phyloP scores from a whole-genome alignment of 352 stramenopile genomes.

The Phytopythium helicoides region DNA sequence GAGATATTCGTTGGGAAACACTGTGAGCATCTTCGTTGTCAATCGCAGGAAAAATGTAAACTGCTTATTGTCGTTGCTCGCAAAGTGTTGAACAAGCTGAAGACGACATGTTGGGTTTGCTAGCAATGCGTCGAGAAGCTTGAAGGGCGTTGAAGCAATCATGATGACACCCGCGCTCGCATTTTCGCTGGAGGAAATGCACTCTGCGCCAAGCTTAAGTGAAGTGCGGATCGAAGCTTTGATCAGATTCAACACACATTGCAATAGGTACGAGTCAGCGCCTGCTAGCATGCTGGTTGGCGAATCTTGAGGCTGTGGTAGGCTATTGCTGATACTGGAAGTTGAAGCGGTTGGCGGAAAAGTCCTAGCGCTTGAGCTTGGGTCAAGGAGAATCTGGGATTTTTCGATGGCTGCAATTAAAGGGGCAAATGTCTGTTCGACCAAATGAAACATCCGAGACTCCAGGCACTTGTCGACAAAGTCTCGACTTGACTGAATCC shows the following conservation, averaged over 20 bases:
- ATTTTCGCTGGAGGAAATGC: conserved; percentile 34
- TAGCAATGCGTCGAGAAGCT: conserved; percentile 46
- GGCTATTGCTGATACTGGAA: conserved; percentile 4
- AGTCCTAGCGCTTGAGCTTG: neutral
- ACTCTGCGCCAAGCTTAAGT: conserved; percentile 65
- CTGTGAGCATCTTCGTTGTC: conserved; percentile 57
- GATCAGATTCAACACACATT: conserved; percentile 62
- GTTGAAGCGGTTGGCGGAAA: conserved; percentile 6
- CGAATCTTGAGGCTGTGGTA: conserved; percentile 7
- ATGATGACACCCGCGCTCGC: conserved; percentile 12
- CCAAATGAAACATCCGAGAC: conserved; percentile 19
- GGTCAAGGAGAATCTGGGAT: neutral
- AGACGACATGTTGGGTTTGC: conserved; percentile 41
- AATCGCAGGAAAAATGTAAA: conserved; percentile 68
- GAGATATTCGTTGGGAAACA: conserved; percentile 45
- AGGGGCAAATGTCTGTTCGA: conserved; percentile 28
- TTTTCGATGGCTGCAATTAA: conserved; percentile 12
- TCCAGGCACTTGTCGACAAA: conserved; percentile 46
- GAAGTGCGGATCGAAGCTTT: conserved; percentile 55
- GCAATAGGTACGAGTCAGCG: conserved; percentile 47
- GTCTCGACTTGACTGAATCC: conserved; percentile 35
- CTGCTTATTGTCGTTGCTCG: conserved; percentile 54
- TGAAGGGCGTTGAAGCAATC: conserved; percentile 48
- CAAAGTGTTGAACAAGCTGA: conserved; percentile 58
- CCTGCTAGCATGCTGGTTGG: conserved; percentile 7